Conservation (phyloP, 345 rosid genomes). For the Euphorbia tirucalli region DNA sequence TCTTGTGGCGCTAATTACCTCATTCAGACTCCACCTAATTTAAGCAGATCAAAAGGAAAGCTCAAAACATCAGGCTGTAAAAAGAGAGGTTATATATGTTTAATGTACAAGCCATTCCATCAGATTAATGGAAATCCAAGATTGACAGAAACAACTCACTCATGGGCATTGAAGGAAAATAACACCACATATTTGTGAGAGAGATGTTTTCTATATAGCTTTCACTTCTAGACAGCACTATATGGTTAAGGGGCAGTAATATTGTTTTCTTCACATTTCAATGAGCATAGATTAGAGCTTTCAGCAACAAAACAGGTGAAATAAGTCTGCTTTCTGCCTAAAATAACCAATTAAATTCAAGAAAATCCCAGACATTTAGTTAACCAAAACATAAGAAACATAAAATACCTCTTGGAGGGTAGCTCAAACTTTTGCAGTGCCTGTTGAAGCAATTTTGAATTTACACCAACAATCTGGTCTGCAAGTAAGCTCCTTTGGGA, state of each 20-base stretch:
- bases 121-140: background rate
- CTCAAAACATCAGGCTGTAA: constrained; percentile 7
- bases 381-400: background rate
- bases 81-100: background rate
- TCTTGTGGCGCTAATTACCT: constrained; percentile 40
- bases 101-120: background rate
- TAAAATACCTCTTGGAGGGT: constrained; percentile 53
- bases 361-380: background rate
- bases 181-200: background rate
- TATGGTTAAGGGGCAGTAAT: background rate
- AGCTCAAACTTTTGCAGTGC: constrained; percentile 58
- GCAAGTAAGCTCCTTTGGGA: constrained; percentile 63
- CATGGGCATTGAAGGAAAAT: too few relatives aligned
- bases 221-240: background rate
- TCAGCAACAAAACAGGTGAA: background rate
- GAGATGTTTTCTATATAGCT: background rate
- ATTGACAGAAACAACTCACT: background rate
- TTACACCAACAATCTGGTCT: constrained; percentile 59
- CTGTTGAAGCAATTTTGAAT: constrained; percentile 70
- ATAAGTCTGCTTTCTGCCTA: too few relatives aligned
- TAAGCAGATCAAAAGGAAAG: constrained; percentile 22
- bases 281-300: background rate
- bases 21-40: constrained; percentile 48
- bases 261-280: background rate
- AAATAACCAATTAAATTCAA: too few relatives aligned